Evolutionary conservation across 257 asterid genomes (phyloP).

Genomic region (Penstemon davidsonii): DNA sequence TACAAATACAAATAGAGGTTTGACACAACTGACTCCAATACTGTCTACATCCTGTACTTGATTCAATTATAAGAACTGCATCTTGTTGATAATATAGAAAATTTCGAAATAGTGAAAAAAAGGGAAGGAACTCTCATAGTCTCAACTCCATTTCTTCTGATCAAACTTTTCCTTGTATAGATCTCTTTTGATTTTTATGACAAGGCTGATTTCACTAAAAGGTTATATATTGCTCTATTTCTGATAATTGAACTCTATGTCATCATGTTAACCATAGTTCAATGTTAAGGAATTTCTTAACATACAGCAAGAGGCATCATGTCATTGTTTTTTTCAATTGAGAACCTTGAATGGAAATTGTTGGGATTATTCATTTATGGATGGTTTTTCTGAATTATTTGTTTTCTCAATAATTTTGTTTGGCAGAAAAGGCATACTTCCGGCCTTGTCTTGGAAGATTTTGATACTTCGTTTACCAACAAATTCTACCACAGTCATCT

Average conservation of each 20-base stretch:
- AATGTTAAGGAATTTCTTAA: too few relatives aligned
- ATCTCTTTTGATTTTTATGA: neutral
- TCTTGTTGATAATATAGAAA: neutral
- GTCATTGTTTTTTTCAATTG: too few relatives aligned
- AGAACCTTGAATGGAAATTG: neutral
- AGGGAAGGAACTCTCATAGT: neutral
- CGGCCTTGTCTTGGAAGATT: conserved; percentile 91
- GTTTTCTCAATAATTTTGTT: conserved; percentile 24
- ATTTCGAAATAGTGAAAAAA: neutral
- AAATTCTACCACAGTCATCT: conserved; percentile 93
- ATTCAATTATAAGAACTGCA: neutral
- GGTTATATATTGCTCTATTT: neutral
- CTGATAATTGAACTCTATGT: too few relatives aligned
- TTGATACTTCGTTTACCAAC: conserved; percentile 79
- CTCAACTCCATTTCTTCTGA: too few relatives aligned
- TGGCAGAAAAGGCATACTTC: conserved; percentile 76
- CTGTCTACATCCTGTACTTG: neutral
- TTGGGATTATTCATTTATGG: conserved; percentile 13
- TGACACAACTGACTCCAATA: neutral
- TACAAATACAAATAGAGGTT: neutral
- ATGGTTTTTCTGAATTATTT: conserved; percentile 20
- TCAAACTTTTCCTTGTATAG: neutral
- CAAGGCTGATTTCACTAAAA: neutral
- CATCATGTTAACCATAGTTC: neutral
- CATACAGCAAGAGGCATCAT: too few relatives aligned